phyloP scores from a whole-genome alignment of 805 yeast species.

The Suhomyces prunicola region DNA sequence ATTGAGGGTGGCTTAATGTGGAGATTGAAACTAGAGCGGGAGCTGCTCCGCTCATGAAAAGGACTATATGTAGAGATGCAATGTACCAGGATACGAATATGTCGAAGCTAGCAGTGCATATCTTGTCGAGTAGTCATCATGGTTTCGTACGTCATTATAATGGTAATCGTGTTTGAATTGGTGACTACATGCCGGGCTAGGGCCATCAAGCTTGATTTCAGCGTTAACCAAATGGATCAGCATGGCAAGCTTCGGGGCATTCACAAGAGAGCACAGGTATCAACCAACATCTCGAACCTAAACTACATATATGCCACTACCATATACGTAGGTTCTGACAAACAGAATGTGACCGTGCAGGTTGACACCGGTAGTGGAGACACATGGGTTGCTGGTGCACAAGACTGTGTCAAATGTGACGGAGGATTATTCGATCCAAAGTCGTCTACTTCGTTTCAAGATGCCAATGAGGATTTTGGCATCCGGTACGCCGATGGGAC shows the following conservation, averaged over 20 bases:
- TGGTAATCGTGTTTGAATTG: neutral
- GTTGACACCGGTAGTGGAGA: constrained; percentile 12
- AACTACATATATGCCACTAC: constrained; percentile 2
- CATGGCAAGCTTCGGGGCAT: neutral
- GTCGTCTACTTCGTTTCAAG: constrained; percentile 7
- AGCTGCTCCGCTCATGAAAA: neutral
- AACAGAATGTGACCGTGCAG: constrained; percentile 6
- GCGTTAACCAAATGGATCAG: neutral
- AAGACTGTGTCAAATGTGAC: neutral
- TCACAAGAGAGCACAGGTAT: neutral
- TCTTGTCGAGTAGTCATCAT: neutral
- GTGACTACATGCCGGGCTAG: neutral
- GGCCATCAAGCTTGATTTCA: neutral
- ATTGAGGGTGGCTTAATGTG: neutral
- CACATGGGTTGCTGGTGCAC: constrained; percentile 5
- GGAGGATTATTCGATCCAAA: constrained; percentile 9
- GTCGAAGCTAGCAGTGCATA: neutral
- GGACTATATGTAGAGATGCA: neutral
- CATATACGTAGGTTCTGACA: constrained; percentile 7
- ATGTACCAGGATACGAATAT: neutral
- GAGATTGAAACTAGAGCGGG: neutral
- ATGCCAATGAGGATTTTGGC: constrained; percentile 3
- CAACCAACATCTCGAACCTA: neutral
- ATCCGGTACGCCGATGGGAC: constrained; percentile 6
- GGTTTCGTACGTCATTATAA: neutral